Evolutionary conservation across 2,329 filamentous ascomycete genomes (phyloP), one percentile per base, ranked within the genome.

Genomic region (Colletotrichum salicis): DNA sequence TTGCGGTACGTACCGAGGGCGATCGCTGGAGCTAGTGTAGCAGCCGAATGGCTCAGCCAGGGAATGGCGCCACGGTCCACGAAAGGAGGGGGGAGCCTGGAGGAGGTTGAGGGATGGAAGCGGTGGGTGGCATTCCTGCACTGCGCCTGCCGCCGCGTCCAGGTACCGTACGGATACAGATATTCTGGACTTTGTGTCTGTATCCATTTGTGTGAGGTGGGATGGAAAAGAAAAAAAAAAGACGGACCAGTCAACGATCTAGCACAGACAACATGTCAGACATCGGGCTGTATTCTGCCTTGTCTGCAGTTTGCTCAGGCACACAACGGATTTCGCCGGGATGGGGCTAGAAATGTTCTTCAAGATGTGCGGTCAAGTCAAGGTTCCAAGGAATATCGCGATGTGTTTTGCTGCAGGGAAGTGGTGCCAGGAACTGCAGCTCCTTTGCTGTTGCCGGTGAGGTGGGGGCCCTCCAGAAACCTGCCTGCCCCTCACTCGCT

Each of bases 21-120:
- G 65, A 71, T 69, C 65, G 51, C 31, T 27, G 52, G 22, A 59
- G 54, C 69, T 69, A 68, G 59, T 62, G 68, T 54, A 62, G 68
- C 68, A 68, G 59, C 58, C 54, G 68, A 67, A 52, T 61, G 68
- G 68, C 68, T 58, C 35, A 71, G 64, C 58, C 54, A 69, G 69
- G 54, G 29, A 56, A 51, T 60, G 64, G 55, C 65, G 65, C 58
- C 65, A 68, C 64, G 64, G 65, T 33, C 54, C 55, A 63, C 31
- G 35, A 37, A 24, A 15, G 27, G 51, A 13, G 33, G 35, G 64
- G 24, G 37, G 45, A 24, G 48, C 22, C 12, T 24, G 59, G 48
- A 62, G 59, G 24, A 37, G 58, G 58, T 41, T 41, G 24, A 60
- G 58, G 37, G 37, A 48, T 48, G 58, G n/a, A 24, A 61, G 19